Evolutionary conservation across 768 basidiomycete genomes (phyloP).

Genomic region (Leccinellum luteum): DNA sequence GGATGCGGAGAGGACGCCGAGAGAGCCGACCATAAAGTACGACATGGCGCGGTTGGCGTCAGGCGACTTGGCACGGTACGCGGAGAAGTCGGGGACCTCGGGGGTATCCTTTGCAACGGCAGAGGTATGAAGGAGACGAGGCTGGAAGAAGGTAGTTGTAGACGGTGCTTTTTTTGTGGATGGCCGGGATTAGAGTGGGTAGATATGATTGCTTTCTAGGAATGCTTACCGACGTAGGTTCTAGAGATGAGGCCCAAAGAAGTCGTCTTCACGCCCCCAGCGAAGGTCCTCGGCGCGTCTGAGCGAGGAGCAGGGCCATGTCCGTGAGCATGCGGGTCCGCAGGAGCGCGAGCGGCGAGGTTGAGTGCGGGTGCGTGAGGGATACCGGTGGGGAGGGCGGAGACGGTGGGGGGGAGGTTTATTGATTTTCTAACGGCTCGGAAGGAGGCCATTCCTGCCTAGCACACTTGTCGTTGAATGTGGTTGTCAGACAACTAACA

Average conservation of each 20-base stretch:
- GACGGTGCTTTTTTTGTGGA: constrained; percentile 39
- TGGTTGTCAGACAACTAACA: neutral
- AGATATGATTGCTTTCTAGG: neutral
- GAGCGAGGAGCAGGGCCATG: constrained; percentile 58
- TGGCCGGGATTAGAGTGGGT: constrained; percentile 13
- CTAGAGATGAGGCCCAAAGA: constrained; percentile 59
- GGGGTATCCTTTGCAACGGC: constrained; percentile 65
- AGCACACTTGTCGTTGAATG: neutral
- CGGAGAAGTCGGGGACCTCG: constrained; percentile 84
- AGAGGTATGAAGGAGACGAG: constrained; percentile 78
- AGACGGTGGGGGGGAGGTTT: constrained; percentile 78
- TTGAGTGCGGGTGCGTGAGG: constrained; percentile 76
- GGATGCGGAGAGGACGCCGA: constrained; percentile 92
- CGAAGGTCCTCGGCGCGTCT: constrained; percentile 63
- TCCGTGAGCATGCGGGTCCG: constrained; percentile 54
- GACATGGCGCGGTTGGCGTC: constrained; percentile 72
- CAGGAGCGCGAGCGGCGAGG: constrained; percentile 63
- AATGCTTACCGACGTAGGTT: constrained; percentile 59
- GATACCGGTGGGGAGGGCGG: constrained; percentile 75
- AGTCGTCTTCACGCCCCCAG: constrained; percentile 48
- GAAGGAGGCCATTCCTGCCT: constrained; percentile 57
- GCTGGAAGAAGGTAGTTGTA: constrained; percentile 54
- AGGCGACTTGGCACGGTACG: constrained; percentile 71
- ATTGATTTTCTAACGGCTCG: constrained; percentile 79
- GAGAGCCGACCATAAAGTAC: constrained; percentile 88